Base-by-base conservation (phyloP, 768 basidiomycete genomes). In the Boletus rubroflammeus region DNA sequence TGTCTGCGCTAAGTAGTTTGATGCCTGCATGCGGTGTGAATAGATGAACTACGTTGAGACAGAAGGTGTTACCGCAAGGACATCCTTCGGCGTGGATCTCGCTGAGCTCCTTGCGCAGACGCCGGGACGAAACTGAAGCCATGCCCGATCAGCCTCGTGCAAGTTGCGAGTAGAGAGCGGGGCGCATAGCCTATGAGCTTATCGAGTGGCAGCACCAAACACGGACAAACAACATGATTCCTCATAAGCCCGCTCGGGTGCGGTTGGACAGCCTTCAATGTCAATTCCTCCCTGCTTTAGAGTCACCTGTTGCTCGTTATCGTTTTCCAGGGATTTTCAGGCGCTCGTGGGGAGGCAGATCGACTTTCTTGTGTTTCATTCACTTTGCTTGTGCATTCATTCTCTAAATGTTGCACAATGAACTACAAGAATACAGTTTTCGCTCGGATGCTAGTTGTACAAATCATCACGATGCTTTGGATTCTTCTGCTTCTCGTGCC, bases 341-440 rank as follows among this genome's bases (percentile, higher is more conserved):
- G 84, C 83, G 84, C 84, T 86, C 84, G 84, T 70, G 81, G 80
- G 72, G 81, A 86, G 76, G 75, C 68, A 86, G 82, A 86, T 59
- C 35, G 31, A 67, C 36, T 52, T 61, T 67, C 64, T 63, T 58
- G 70, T 66, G 35, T 15, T 67, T 70, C 68, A 52, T 47, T 15
- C 6, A 38, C 40, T 39, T 57, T 14, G 41, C 19, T 57, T 54
- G 62, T 62, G 63, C 61, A 59, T 23, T 46, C 51, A 36, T 45
- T 21, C 14, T 21, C 43, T 31, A 35, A 43, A 36, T 59, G 47
- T 29, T 43, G 59, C 59, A 55, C 68, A 42, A 56, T 50, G 58
- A 66, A 68, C 51, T 28, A 56, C 64, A 51, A 53, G 68, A 62
- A 63, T 54, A 69, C 53, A 69, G 1, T 38, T 48, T 52, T 47